Evolutionary conservation across 2,329 filamentous ascomycete species (phyloP).

Genomic region (Stagonosporopsis cucurbitacearum): DNA sequence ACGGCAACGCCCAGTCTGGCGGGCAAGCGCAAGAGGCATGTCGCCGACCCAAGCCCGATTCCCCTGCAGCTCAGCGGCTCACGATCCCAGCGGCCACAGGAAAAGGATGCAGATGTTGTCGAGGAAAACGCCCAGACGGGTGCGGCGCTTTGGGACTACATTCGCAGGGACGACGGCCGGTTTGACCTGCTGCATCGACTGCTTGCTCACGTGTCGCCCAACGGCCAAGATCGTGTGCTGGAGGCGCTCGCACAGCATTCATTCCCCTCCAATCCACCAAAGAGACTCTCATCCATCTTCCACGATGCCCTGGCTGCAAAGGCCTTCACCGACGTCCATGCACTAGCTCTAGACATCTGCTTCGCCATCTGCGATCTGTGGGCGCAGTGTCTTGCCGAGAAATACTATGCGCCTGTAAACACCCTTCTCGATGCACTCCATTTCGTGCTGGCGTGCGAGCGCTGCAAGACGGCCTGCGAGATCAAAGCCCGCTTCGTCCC

Average conservation of each 20-base stretch:
- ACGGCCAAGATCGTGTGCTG: constrained; percentile 66
- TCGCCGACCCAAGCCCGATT: constrained; percentile 69
- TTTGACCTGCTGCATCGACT: constrained; percentile 64
- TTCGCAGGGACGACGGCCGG: constrained; percentile 49
- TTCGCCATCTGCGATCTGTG: constrained; percentile 70
- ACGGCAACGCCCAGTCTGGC: constrained; percentile 66
- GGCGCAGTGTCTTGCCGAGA: constrained; percentile 70
- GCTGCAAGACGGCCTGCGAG: constrained; percentile 63
- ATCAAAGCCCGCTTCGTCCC: constrained; percentile 64
- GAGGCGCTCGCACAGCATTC: constrained; percentile 70
- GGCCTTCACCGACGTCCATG: constrained; percentile 57
- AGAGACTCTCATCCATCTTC: constrained; percentile 70
- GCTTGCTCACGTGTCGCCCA: constrained; percentile 65
- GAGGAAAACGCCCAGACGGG: constrained; percentile 24
- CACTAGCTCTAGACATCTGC: constrained; percentile 69
- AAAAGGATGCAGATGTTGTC: constrained; percentile 27
- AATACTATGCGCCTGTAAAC: constrained; percentile 67
- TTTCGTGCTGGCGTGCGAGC: constrained; percentile 69
- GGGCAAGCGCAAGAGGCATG: constrained; percentile 71
- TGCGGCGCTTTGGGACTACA: constrained; percentile 44
- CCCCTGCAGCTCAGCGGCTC: constrained; percentile 59
- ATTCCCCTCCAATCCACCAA: constrained; percentile 64
- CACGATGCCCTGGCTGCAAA: constrained; percentile 69
- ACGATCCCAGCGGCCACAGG: constrained; percentile 49
- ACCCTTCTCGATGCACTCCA: constrained; percentile 69